Percentiles rank a stretch among this genome's conserved stretches.
Conservation (phyloP, 257 asterid genomes). For the Echites panduratus region DNA sequence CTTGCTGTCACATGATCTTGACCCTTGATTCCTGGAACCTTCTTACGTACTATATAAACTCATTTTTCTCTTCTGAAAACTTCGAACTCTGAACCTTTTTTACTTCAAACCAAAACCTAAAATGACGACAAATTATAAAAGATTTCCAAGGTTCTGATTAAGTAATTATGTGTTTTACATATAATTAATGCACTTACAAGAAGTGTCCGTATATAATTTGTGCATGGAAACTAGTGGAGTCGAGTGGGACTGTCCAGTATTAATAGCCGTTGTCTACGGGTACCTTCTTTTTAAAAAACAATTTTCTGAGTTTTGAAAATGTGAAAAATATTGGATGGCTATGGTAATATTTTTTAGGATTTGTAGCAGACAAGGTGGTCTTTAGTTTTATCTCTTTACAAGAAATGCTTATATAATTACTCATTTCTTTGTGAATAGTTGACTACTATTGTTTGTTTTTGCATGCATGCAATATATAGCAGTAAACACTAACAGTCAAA, state of each 20-base stretch:
- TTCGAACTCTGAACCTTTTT: slow-evolving; percentile 35
- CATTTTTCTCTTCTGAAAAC: slow-evolving; percentile 24
- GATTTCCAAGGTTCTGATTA: background rate
- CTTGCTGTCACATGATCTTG: slow-evolving; percentile 46
- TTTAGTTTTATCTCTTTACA: background rate
- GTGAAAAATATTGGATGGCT: slow-evolving; percentile 23
- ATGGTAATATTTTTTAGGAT: slow-evolving; percentile 11
- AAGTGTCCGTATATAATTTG: slow-evolving; percentile 12
- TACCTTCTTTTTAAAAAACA: too few relatives aligned
- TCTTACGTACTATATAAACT: slow-evolving; percentile 28
- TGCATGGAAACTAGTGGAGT: slow-evolving; percentile 31
- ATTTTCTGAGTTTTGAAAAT: too few relatives aligned
- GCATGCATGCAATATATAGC: background rate
- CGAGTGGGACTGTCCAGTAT: slow-evolving; percentile 57
- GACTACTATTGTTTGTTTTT: background rate
- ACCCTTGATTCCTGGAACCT: slow-evolving; percentile 68
- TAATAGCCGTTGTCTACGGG: slow-evolving; percentile 88
- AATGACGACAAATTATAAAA: slow-evolving; percentile 4
- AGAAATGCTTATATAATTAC: background rate
- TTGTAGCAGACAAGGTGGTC: slow-evolving; percentile 1
- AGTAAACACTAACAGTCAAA: slow-evolving; percentile 6
- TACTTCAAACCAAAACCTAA: slow-evolving; percentile 11
- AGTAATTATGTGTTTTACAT: too few relatives aligned
- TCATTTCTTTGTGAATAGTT: background rate
- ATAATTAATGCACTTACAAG: too few relatives aligned